Conservation (phyloP, 2,329 filamentous ascomycete species). For the Ceratocystis variospora region DNA sequence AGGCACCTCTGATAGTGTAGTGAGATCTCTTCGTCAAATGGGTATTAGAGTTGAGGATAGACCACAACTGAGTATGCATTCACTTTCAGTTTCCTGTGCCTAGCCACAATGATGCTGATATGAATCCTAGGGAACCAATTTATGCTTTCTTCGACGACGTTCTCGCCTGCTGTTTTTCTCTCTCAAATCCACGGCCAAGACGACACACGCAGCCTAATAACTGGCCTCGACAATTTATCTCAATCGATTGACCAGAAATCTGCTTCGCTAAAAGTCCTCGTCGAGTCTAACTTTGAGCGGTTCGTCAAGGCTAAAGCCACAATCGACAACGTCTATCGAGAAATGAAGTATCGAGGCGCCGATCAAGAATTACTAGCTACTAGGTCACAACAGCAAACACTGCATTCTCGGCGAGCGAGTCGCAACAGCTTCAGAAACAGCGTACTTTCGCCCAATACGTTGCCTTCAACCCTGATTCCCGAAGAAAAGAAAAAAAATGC, state of each 20-base stretch:
- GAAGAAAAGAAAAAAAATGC: conserved; percentile 74
- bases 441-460: conserved; percentile 25
- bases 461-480: conserved; percentile 24
- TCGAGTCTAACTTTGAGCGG: conserved; percentile 95
- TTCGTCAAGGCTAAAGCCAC: conserved; percentile 96
- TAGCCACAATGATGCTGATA: conserved; percentile 10
- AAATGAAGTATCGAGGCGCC: conserved; percentile 69
- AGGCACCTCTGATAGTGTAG: conserved; percentile 76
- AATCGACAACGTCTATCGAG: conserved; percentile 96
- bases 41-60: conserved; percentile 79
- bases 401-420: conserved; percentile 17
- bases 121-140: conserved; percentile 62
- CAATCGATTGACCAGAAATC: conserved; percentile 95
- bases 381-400: conserved; percentile 48
- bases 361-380: conserved; percentile 43
- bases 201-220: conserved; percentile 66
- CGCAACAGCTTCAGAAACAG: conserved; percentile 19
- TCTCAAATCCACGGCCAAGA: conserved; percentile 81
- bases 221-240: conserved; percentile 73
- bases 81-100: conserved; percentile 2
- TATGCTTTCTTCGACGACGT: conserved; percentile 86
- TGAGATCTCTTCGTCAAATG: conserved; percentile 60
- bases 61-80: conserved; percentile 50
- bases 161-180: conserved; percentile 82
- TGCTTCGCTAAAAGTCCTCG: conserved; percentile 85